These are phyloP conservation scores for Ascochyta lentis DNA, from an alignment of 2,329 filamentous ascomycete genomes.

Conservation along the genomic window DNA sequence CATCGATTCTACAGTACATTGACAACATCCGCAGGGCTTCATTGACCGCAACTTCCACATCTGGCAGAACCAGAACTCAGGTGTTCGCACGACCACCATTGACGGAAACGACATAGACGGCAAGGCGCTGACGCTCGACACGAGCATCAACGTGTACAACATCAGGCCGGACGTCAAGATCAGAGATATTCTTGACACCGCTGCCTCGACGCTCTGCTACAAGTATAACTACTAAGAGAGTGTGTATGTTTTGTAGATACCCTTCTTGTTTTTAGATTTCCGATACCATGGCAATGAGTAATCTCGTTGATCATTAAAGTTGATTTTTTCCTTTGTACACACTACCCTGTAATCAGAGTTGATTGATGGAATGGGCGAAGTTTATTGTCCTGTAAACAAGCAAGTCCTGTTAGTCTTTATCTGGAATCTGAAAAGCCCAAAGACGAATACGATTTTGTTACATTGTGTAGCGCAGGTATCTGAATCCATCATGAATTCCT, in stretches of 20 bases:
- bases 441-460: too few relatives aligned
- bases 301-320: not conserved
- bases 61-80: slow-evolving; percentile 52
- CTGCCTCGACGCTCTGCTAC: slow-evolving; percentile 38
- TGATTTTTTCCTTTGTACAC: too few relatives aligned
- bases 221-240: slow-evolving; percentile 45
- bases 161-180: slow-evolving; percentile 36
- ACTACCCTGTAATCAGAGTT: too few relatives aligned
- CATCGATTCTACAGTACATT: not conserved
- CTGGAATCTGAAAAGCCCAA: too few relatives aligned
- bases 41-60: slow-evolving; percentile 60
- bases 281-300: not conserved
- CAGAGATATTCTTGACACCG: slow-evolving; percentile 41
- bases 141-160: slow-evolving; percentile 33
- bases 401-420: too few relatives aligned
- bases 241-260: slow-evolving; percentile 1
- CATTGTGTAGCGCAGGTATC: too few relatives aligned
- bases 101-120: slow-evolving; percentile 48
- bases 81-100: slow-evolving; percentile 40
- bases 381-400: too few relatives aligned
- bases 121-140: slow-evolving; percentile 40
- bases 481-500: too few relatives aligned
- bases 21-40: slow-evolving; percentile 47
- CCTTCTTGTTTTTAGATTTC: slow-evolving; percentile 3
- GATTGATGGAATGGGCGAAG: too few relatives aligned